These are phyloP conservation scores for Kingdonia uniflora DNA, from an alignment of 164 flowering plant genomes.

Conservation along the genomic window DNA sequence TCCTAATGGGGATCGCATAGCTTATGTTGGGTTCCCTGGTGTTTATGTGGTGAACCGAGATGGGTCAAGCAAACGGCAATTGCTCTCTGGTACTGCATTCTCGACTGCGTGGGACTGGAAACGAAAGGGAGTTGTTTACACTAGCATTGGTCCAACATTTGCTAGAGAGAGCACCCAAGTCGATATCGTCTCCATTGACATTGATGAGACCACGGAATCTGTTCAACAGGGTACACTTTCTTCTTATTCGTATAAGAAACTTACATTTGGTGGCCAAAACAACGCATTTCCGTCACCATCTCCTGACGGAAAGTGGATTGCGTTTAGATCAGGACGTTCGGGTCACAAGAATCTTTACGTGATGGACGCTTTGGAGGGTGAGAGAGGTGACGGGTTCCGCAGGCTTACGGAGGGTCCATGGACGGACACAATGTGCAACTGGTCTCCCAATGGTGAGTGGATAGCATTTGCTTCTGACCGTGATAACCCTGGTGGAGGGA, in stretches of 20 bases:
- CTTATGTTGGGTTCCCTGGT: constrained; percentile 57
- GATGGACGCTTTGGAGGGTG: constrained; percentile 77
- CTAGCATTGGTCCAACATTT: constrained; percentile 60
- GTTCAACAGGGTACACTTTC: not conserved
- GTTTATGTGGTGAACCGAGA: constrained; percentile 59
- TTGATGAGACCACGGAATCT: not conserved
- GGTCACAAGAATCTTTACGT: constrained; percentile 79
- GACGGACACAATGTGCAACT: constrained; percentile 84
- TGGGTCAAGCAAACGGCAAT: constrained; percentile 46
- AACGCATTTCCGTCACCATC: constrained; percentile 92
- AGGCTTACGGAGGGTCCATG: constrained; percentile 77
- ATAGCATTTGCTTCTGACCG: constrained; percentile 81
- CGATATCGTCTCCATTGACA: constrained; percentile 46
- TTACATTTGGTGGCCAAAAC: constrained; percentile 56
- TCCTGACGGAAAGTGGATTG: constrained; percentile 82
- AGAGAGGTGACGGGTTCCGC: constrained; percentile 31
- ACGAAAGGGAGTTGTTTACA: constrained; percentile 58
- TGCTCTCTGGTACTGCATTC: constrained; percentile 38
- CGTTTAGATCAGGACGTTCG: constrained; percentile 71
- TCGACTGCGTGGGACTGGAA: constrained; percentile 76
- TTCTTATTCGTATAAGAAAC: constrained; percentile 17
- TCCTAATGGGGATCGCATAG: constrained; percentile 61
- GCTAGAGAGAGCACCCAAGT: constrained; percentile 52
- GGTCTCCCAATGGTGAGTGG: constrained; percentile 95
- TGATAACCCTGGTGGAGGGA: constrained; percentile 53